phyloP scores from a whole-genome alignment of 2,329 filamentous ascomycete genomes.

The Penicillium sp. region DNA sequence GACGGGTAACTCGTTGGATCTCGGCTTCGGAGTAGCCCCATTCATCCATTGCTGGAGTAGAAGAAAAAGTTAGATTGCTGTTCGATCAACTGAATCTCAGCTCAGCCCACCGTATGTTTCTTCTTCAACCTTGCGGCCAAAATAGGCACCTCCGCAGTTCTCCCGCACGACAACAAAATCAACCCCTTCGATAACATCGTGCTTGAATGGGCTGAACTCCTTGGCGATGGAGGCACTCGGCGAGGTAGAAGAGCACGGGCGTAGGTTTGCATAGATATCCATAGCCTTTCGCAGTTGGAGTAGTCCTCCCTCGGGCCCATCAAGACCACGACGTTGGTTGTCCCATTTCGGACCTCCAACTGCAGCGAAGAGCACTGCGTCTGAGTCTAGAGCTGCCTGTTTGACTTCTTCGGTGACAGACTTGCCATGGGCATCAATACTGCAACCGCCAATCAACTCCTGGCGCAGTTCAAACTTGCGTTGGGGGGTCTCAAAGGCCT shows the following conservation, averaged over 20 bases:
- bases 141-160: conserved; percentile 47
- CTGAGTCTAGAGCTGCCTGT: conserved; percentile 71
- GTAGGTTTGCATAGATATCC: conserved; percentile 84
- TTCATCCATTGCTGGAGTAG: conserved; percentile 60
- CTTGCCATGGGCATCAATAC: conserved; percentile 74
- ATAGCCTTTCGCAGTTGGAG: conserved; percentile 83
- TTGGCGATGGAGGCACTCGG: conserved; percentile 69
- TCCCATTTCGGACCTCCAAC: conserved; percentile 95
- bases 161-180: conserved; percentile 66
- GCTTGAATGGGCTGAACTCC: conserved; percentile 77
- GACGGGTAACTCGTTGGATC: conserved; percentile 76
- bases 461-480: conserved; percentile 79
- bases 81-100: conserved; percentile 23
- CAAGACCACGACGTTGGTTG: conserved; percentile 59
- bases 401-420: conserved; percentile 78
- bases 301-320: conserved; percentile 85
- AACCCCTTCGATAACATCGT: conserved; percentile 74
- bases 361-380: conserved; percentile 83
- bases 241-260: conserved; percentile 75
- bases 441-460: conserved; percentile 81
- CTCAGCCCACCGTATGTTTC: conserved; percentile 34
- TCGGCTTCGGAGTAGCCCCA: conserved; percentile 80
- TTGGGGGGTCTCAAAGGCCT: conserved; percentile 66
- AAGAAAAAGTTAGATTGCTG: not conserved
- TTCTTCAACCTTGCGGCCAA: conserved; percentile 42